Conservation (phyloP, 805 yeast species). For the Metschnikowia matae region DNA sequence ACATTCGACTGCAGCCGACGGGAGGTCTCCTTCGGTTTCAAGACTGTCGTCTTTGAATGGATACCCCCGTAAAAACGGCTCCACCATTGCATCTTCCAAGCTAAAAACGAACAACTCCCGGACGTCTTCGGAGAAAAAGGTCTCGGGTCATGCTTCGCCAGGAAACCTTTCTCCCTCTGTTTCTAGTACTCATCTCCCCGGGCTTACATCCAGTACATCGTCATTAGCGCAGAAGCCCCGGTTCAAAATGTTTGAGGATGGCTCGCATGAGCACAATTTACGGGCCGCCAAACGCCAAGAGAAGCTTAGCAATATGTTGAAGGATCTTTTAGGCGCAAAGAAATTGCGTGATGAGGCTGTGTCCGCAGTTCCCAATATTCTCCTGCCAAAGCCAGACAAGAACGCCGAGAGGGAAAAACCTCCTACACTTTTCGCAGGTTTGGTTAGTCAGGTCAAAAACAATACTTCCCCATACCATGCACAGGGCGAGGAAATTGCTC, state of each 20-base stretch:
- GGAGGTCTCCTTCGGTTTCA: constrained; percentile 16
- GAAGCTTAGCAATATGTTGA: constrained; percentile 68
- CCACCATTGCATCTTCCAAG: constrained; percentile 4
- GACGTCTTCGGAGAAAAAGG: constrained; percentile 18
- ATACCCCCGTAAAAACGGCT: constrained; percentile 10
- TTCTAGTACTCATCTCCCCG: constrained; percentile 12
- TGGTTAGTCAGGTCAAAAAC: constrained; percentile 54
- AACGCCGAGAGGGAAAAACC: constrained; percentile 36
- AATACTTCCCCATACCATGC: constrained; percentile 24
- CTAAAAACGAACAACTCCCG: constrained; percentile 19
- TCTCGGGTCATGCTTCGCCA: constrained; percentile 8
- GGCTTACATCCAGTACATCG: constrained; percentile 5
- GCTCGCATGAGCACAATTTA: constrained; percentile 76
- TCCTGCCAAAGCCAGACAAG: constrained; percentile 26
- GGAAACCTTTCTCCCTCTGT: constrained; percentile 12
- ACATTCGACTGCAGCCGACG: constrained; percentile 5
- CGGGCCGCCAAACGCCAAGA: constrained; percentile 75
- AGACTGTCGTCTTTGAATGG: constrained; percentile 18
- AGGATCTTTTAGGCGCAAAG: constrained; percentile 71
- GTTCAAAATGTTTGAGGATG: constrained; percentile 58
- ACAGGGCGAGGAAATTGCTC: constrained; percentile 13
- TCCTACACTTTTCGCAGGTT: constrained; percentile 68
- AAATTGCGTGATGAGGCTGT: constrained; percentile 67
- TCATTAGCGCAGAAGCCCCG: constrained; percentile 34
- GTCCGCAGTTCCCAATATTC: constrained; percentile 66